Evolutionary conservation across 2,329 filamentous ascomycete genomes (phyloP), one percentile per base, ranked within the genome.

Genomic region (Ascochyta rabiei): DNA sequence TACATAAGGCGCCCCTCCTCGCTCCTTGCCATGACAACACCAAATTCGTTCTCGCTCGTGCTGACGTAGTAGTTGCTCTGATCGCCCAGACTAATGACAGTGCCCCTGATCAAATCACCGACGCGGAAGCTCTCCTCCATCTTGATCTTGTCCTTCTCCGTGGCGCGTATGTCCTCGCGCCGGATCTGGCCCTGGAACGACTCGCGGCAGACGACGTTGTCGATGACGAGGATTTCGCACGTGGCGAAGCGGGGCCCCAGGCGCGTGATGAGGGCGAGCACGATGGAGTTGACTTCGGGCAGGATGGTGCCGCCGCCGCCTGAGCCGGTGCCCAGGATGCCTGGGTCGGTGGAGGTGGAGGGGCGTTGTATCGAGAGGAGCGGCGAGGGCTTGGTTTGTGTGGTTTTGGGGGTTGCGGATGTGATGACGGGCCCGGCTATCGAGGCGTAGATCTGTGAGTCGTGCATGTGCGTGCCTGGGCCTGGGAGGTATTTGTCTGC

Each of bases 51-150:
- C 63, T 86, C 86, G 24, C 92, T 91, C 1, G 95, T 99, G 23
- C 88, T 90, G n/a, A 96, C 83, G 75, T 97, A 99, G 75, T 98
- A 99, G 68, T 91, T 96, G 45, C 89, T 87, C 78, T 98, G 93
- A 72, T 99, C 95, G 33, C 95, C 95, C 13, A 98, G 78, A 7
- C 90, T 95, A 54, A 96, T 95, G 69, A 99, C 92, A 51, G 88
- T 84, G 4, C 91, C 95, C 45, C 91, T 81, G 46, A 99, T 90
- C 62, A 98, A 86, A 79, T 99, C 95, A 0, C 95, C 95, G 0
- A 96, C 93, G 62, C 92, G 84, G 72, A 98, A 98, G 68, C 89
- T 90, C 74, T 96, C 92, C 63, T 91, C 88, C 60, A 98, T 90
- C 73, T 89, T 91, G 38, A 97, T 91, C 65, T 91, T 90, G 73